Base-by-base conservation (phyloP, 2,329 filamentous ascomycete genomes). In the Uncinocarpus reesii region DNA sequence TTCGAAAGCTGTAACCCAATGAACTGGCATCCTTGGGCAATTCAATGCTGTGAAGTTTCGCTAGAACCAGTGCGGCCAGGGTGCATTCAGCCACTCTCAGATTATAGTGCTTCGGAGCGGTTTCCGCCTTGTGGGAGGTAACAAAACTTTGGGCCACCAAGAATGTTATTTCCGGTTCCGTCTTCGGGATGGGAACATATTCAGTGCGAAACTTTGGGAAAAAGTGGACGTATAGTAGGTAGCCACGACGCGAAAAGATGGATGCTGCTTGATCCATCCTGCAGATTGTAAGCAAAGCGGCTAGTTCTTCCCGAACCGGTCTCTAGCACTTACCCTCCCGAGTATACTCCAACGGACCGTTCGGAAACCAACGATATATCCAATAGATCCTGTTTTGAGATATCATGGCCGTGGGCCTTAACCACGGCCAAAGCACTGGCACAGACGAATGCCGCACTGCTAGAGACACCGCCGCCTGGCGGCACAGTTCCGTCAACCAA, bases 191-290 rank as follows among this genome's bases (percentile, higher is more conserved):
- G 34, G 81, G 77, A 52, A 96, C 81, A 38, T 89, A 83, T 47
- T 80, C 77, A 26, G 84, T 87, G 20, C 77, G 75, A 44, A 98
- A 81, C 15, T 72, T 74, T 2, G 92, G 92, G 54, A 80, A 80
- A 71, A 98, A 98, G 7, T 83, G 85, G 51, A 95, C 90, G 62
- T 93, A 89, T 36, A 95, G 78, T 7, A 92, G 88, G 32, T 84
- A 86, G 43, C 86, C 89, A 55, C 82, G 81, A 59, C 86, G 77
- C 0, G 88, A 90, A 68, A 98, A 92, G 54, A 98, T 90, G 0
- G 90, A 96, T 28, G 92, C 92, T 11, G 88, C 83, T 70, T 98
- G 92, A 62, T 98, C 92, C 92, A 98, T 96, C 48, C 89, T 87
- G 53, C 52, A 29, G 31, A 16, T 16, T 24, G 54, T 67, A 54